A percentile compares a stretch with the other conserved stretches of the same genome.
Conservation (phyloP, 1,284 basidiomycete species). For the Sporisorium exsertum region DNA sequence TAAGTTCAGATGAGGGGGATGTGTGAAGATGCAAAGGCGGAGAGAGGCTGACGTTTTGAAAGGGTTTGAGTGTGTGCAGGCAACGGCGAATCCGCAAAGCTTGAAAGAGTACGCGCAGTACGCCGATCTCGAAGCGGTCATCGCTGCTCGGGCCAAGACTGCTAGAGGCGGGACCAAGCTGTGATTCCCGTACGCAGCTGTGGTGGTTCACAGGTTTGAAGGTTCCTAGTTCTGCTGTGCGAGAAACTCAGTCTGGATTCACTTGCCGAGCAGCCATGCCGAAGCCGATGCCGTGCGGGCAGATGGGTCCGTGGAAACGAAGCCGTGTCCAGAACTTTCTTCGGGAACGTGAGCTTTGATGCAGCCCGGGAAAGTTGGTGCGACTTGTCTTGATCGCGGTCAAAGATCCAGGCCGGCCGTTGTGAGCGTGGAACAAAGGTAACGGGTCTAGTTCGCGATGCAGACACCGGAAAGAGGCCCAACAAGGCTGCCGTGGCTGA, state of each 20-base stretch:
- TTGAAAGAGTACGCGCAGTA: slow-evolving; percentile 50
- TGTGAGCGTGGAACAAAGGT: no score
- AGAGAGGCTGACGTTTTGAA: background rate
- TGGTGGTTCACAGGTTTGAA: no score
- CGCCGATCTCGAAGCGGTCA: slow-evolving; percentile 46
- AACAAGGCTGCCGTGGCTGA: no score
- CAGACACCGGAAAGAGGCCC: no score
- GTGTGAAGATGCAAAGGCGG: background rate
- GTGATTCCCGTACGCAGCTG: no score
- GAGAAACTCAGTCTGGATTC: background rate
- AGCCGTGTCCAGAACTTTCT: no score
- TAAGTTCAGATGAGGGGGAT: slow-evolving; percentile 3
- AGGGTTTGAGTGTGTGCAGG: slow-evolving; percentile 17
- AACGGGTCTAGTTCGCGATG: no score
- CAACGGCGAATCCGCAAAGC: slow-evolving; percentile 45
- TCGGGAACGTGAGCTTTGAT: no score
- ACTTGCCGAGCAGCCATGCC: background rate
- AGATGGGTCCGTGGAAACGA: no score
- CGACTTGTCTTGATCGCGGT: slow-evolving; percentile 1
- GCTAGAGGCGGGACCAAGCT: slow-evolving; percentile 25
- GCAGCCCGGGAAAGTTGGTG: no score
- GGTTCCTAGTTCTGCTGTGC: no score
- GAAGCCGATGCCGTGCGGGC: no score
- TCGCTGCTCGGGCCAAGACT: slow-evolving; percentile 7
- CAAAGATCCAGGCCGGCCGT: background rate